A percentile compares a stretch with the other conserved stretches of the same genome.
Conservation (phyloP, 148 eudicot species). For the Pharnaceum exiguum region DNA sequence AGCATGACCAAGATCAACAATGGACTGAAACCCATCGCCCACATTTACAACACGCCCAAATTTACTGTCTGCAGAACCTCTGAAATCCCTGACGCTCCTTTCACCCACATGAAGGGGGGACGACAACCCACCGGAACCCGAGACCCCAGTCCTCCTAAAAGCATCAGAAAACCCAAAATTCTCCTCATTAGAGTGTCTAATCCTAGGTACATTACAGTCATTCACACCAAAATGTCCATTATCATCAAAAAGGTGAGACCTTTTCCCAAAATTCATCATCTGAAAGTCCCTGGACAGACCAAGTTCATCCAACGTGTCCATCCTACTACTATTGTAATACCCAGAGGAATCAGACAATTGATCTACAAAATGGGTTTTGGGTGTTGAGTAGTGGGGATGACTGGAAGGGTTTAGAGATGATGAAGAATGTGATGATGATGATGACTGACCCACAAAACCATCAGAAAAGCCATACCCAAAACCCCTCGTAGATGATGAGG, state of each 20-base stretch:
- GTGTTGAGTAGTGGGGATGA: constrained; percentile 8
- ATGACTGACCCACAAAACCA: no score
- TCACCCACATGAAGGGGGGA: constrained; percentile 12
- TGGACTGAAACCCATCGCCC: constrained; percentile 22
- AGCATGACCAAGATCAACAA: constrained; percentile 17
- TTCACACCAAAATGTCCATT: constrained; percentile 11
- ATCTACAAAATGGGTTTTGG: constrained; percentile 26
- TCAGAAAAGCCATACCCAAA: constrained; percentile 18
- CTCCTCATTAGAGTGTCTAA: constrained; percentile 7
- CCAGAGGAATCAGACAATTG: constrained; percentile 14
- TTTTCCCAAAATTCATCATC: constrained; percentile 32
- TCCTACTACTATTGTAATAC: constrained; percentile 18
- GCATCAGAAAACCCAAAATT: constrained; percentile 28
- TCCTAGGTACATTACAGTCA: constrained; percentile 15
- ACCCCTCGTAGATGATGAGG: no score
- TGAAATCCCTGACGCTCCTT: constrained; percentile 21
- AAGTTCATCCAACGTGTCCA: constrained; percentile 25
- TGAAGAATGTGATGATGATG: no score
- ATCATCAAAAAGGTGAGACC: constrained; percentile 18
- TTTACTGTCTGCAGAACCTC: constrained; percentile 17
- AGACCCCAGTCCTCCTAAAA: constrained; percentile 9
- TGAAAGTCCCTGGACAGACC: constrained; percentile 33
- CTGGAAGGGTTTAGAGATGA: constrained; percentile 30
- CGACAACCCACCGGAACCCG: constrained; percentile 23
- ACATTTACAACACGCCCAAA: constrained; percentile 21